Evolutionary conservation across 352 stramenopile species (phyloP), one percentile per base, ranked within the genome.

Genomic region (Elongisporangium senticosum): DNA sequence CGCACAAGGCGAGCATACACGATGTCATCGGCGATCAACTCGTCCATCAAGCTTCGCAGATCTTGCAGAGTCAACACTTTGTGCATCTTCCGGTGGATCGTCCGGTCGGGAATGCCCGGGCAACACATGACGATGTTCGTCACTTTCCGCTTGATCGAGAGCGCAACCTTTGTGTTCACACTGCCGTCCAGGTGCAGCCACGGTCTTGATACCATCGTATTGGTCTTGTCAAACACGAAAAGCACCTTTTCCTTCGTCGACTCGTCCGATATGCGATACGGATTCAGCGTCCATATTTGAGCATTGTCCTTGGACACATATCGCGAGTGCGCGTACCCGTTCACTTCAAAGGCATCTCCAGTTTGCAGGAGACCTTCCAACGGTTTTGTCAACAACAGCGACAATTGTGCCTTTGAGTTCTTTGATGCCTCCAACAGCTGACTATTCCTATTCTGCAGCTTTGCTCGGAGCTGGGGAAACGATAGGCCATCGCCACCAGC

Each of bases 71-170:
- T 83, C 33, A 95, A 15, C 24, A 89, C 62, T 17, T 83, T 85
- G 14, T 79, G 77, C 77, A 91, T 88, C 51, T 90, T 90, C 23
- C 65, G 67, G 56, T 89, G 76, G 49, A 95, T 62, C 22, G 47
- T 55, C 13, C 43, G 55, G 56, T 95, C 83, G 49, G 68, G 63
- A 56, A 95, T 88, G 1, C 86, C 86, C 22, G 86, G 86, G 0
- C 56, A 77, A 48, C 73, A 88, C 72, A 90, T 85, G 17, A 93
- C 68, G 28, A 92, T 89, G 59, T 91, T 95, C 17, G 90, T 77
- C 11, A 92, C 68, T 62, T 89, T 85, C 22, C 79, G 75, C 63
- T 95, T 95, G 21, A 95, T 58, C 51, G 72, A 64, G 19, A 92
- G 56, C 23, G 73, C 59, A 2, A 85, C 69, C 11, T 69, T 75